Evolutionary conservation across 768 basidiomycete genomes (phyloP).

Genomic region (Krasilnikovozyma curviuscula): DNA sequence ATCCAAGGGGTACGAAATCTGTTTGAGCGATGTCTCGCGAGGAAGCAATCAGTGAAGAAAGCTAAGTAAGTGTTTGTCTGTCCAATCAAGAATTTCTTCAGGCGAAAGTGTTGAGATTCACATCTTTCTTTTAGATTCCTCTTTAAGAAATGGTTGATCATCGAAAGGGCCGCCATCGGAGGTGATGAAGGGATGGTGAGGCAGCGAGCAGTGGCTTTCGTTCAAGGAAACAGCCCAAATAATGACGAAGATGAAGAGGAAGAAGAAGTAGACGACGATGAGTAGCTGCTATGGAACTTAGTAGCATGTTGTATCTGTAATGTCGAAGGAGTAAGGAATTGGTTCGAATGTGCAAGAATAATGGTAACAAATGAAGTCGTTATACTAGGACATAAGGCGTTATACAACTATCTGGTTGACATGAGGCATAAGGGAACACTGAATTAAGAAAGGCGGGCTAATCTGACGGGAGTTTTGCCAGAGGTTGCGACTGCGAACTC

Average conservation of each 20-base stretch:
- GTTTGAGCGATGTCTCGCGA: constrained; percentile 62
- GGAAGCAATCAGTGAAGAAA: constrained; percentile 85
- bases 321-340: constrained; percentile 16
- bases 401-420: not conserved
- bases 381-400: not conserved
- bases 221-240: constrained; percentile 17
- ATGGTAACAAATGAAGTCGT: constrained; percentile 7
- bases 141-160: constrained; percentile 92
- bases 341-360: constrained; percentile 15
- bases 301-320: constrained; percentile 12
- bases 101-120: constrained; percentile 12
- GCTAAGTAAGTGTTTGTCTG: constrained; percentile 54
- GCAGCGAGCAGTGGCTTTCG: constrained; percentile 75
- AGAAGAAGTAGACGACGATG: not conserved
- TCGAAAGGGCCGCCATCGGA: constrained; percentile 42
- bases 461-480: no score
- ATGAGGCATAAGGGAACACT: constrained; percentile 7
- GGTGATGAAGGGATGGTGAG: constrained; percentile 75
- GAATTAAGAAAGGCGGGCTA: no score
- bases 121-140: constrained; percentile 41
- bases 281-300: not conserved
- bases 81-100: not conserved
- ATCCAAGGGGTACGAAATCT: constrained; percentile 60
- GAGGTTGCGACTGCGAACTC: no score
- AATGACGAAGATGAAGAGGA: constrained; percentile 10